A percentile compares a stretch with the other conserved stretches of the same genome.
These are phyloP conservation scores for Mycena rebaudengoi DNA, from an alignment of 768 basidiomycete genomes.

Conservation along the genomic window DNA sequence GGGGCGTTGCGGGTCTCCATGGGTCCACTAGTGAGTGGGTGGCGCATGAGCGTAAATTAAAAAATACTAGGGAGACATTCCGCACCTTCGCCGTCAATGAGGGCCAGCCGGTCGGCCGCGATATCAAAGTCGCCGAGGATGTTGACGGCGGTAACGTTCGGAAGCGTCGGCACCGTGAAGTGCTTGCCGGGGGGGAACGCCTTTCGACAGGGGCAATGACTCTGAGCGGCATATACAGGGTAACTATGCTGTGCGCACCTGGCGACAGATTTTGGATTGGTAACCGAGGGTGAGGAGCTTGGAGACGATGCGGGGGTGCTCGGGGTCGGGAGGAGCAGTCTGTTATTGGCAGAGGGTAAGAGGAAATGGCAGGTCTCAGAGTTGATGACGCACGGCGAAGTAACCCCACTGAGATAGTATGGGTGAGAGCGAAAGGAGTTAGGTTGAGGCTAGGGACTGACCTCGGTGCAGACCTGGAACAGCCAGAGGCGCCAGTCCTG, in stretches of 20 bases:
- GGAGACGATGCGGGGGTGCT: constrained; percentile 81
- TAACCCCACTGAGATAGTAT: constrained; percentile 82
- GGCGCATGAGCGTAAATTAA: background rate
- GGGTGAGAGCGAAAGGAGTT: background rate
- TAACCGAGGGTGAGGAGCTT: constrained; percentile 78
- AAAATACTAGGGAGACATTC: background rate
- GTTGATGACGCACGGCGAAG: constrained; percentile 70
- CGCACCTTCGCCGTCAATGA: constrained; percentile 86
- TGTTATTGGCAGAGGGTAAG: constrained; percentile 32
- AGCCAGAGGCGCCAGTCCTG: constrained; percentile 88
- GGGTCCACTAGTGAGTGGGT: constrained; percentile 85
- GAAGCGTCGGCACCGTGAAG: constrained; percentile 74
- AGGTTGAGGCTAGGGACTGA: background rate
- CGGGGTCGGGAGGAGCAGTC: constrained; percentile 79
- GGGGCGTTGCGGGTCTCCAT: constrained; percentile 89
- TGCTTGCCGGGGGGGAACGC: constrained; percentile 82
- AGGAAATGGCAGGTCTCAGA: background rate
- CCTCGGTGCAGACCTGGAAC: constrained; percentile 86
- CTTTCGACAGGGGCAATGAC: constrained; percentile 34
- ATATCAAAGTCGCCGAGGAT: constrained; percentile 85
- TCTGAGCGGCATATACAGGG: constrained; percentile 32
- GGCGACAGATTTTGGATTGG: constrained; percentile 70
- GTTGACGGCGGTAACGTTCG: constrained; percentile 88
- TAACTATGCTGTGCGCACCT: constrained; percentile 49
- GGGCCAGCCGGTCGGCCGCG: constrained; percentile 81